phyloP scores from a whole-genome alignment of 768 basidiomycete genomes.

The Boletus barrowsii region DNA sequence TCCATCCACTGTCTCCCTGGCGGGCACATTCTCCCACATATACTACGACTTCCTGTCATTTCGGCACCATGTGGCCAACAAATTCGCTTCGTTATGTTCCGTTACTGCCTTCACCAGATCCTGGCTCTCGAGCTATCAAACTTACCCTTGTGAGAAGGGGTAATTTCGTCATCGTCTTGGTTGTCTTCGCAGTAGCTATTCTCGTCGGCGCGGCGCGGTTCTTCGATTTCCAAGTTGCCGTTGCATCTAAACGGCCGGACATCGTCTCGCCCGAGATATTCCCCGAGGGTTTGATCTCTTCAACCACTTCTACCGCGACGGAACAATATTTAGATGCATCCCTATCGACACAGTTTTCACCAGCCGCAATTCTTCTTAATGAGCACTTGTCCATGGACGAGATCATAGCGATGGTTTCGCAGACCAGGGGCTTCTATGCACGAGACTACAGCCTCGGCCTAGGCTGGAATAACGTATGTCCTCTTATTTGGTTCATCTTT shows the following conservation, averaged over 20 bases:
- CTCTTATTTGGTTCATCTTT: background rate
- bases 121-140: conserved; percentile 4
- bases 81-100: conserved; percentile 8
- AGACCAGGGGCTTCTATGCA: conserved; percentile 39
- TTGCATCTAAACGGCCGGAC: conserved; percentile 5
- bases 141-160: conserved; percentile 2
- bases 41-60: background rate
- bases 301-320: background rate
- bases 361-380: background rate
- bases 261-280: background rate
- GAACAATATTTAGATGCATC: background rate
- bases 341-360: background rate
- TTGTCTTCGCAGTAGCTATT: conserved; percentile 5
- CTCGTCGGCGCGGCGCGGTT: conserved; percentile 8
- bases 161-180: conserved; percentile 4
- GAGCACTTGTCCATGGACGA: conserved; percentile 29
- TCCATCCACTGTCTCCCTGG: conserved; percentile 1
- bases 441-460: conserved; percentile 43
- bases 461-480: conserved; percentile 44
- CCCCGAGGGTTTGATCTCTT: background rate
- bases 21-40: background rate
- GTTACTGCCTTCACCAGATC: conserved; percentile 8
- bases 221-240: conserved; percentile 8
- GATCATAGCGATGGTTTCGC: conserved; percentile 32
- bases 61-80: conserved; percentile 15